Conservation (phyloP, 768 basidiomycete species). For the Tylopilus sp. region DNA sequence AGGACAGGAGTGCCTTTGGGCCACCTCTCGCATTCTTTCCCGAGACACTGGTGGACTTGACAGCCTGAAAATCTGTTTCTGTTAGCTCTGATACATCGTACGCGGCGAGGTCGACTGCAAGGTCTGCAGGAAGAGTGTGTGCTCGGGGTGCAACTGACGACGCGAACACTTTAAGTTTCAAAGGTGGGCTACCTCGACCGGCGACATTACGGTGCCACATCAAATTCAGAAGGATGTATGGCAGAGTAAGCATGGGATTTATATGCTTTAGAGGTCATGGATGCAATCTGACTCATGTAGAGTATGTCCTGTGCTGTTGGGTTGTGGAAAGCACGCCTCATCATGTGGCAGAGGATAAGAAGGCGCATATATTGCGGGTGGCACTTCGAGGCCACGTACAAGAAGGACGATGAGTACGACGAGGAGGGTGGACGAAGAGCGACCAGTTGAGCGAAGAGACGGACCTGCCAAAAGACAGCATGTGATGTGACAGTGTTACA, state of each 20-base stretch:
- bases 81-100: slow-evolving; percentile 83
- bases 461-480: slow-evolving; percentile 32
- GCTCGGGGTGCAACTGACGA: slow-evolving; percentile 70
- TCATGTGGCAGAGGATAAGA: slow-evolving; percentile 59
- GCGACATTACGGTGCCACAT: neutral
- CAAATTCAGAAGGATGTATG: too few species aligned
- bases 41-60: slow-evolving; percentile 23
- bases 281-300: slow-evolving; percentile 67
- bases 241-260: slow-evolving; percentile 64
- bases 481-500: slow-evolving; percentile 41
- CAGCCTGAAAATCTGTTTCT: slow-evolving; percentile 39
- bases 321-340: slow-evolving; percentile 49
- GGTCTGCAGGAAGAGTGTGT: slow-evolving; percentile 74
- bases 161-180: slow-evolving; percentile 82
- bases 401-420: slow-evolving; percentile 12
- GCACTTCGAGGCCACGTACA: slow-evolving; percentile 37
- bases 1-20: slow-evolving; percentile 77
- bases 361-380: slow-evolving; percentile 51
- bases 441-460: slow-evolving; percentile 56
- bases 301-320: slow-evolving; percentile 1
- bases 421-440: slow-evolving; percentile 1
- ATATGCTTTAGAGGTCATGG: slow-evolving; percentile 92
- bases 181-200: slow-evolving; percentile 91
- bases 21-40: slow-evolving; percentile 34
- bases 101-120: slow-evolving; percentile 82